Evolutionary conservation across 768 basidiomycete species (phyloP), one percentile per base, ranked within the genome.

Genomic region (Saitozyma sp.): DNA sequence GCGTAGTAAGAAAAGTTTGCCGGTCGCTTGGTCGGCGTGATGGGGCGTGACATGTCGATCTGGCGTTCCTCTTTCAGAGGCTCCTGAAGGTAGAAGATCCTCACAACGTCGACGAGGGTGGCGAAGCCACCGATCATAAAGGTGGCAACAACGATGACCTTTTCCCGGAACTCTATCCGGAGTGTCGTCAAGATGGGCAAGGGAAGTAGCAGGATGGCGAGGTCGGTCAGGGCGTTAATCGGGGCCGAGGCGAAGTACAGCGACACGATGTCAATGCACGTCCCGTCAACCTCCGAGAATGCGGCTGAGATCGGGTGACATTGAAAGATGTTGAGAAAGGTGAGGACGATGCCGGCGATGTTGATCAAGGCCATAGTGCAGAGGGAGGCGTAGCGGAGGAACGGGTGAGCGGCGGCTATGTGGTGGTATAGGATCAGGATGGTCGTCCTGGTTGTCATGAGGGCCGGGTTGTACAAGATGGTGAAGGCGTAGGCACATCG

Each of bases 201-300:
- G 8, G 77, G 77, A 2, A 76, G 65, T 9, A 73, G 55, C 17
- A 78, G 63, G 56, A 78, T 75, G 6, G 77, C 73, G 14, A 73
- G 64, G 56, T 78, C 77, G 41, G 77, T 78, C 48, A 78, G 67
- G 52, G 76, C 62, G 61, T 73, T 76, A 66, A 78, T 71, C 3
- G 77, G 77, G n/a, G 75, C 75, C 10, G 71, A 67, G 13, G 73
- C 68, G 48, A 76, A 70, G 57, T 76, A 78, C 40, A 78, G 67
- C 3, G 71, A 54, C 10, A 78, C 69, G 29, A 76, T 59, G 56
- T 76, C 69, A 38, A 78, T 70, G 56, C 77, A 78, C 20, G 56
- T 46, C 3, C 64, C 65, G 9, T 60, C 56, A 49, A 53, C 50
- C 3, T 54, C 50, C 2, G 61, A 38, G 50, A 70, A 74, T 6